A percentile compares a stretch with the other conserved stretches of the same genome.
These are phyloP conservation scores for Kentomonas sorsogonicus DNA, from an alignment of 208 protist species.

Conservation along the genomic window DNA sequence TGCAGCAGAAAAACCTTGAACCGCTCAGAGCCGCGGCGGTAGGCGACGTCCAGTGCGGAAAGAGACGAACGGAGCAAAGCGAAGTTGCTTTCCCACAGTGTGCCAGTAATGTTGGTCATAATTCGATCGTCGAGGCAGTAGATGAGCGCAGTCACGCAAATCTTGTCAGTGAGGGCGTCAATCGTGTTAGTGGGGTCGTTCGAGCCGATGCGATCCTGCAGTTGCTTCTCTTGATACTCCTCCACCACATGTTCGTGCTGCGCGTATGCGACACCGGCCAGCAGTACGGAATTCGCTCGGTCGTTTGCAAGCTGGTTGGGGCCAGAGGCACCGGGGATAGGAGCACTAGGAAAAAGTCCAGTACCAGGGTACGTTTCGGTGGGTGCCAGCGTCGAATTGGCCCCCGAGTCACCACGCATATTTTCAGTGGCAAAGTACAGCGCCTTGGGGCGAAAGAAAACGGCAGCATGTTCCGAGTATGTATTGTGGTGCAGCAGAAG, in stretches of 20 bases:
- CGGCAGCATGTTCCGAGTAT: slow-evolving; percentile 35
- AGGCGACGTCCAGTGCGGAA: slow-evolving; percentile 31
- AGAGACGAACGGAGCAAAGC: slow-evolving; percentile 35
- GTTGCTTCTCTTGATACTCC: slow-evolving; percentile 23
- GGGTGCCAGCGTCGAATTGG: not conserved
- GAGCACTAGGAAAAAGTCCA: not conserved
- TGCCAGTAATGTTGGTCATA: slow-evolving; percentile 21
- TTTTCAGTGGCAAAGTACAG: slow-evolving; percentile 23
- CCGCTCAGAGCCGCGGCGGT: slow-evolving; percentile 37
- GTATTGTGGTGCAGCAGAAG: slow-evolving; percentile 63
- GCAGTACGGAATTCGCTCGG: slow-evolving; percentile 26
- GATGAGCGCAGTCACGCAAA: slow-evolving; percentile 54
- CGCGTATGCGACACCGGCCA: slow-evolving; percentile 28
- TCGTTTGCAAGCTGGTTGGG: slow-evolving; percentile 21
- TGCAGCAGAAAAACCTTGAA: slow-evolving; percentile 68
- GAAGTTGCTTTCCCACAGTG: slow-evolving; percentile 59
- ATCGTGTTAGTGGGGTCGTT: not conserved
- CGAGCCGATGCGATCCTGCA: slow-evolving; percentile 11
- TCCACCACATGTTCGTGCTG: slow-evolving; percentile 31
- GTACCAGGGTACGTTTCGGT: not conserved
- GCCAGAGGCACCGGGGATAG: not conserved
- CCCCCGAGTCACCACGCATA: slow-evolving; percentile 24
- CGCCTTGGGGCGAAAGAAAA: slow-evolving; percentile 40
- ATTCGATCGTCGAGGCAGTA: slow-evolving; percentile 30
- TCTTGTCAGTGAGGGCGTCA: slow-evolving; percentile 12